Conservation (phyloP, 306 rosid genomes). For the Prunus fruticosa region DNA sequence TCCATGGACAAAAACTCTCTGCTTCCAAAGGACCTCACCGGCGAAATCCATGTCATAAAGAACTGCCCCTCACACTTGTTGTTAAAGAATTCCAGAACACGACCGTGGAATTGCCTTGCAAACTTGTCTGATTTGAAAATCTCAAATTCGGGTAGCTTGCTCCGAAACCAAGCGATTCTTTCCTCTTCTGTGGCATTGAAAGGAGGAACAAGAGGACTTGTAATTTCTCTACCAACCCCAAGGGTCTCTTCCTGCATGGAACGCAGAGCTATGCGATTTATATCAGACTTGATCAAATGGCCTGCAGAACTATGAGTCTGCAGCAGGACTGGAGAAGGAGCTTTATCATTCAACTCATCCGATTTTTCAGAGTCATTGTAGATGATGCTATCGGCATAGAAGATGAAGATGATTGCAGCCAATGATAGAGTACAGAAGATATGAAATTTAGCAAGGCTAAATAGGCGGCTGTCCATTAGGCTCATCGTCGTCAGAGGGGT, state of each 20-base stretch:
- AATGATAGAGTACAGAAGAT: conserved; percentile 34
- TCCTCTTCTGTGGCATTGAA: conserved; percentile 38
- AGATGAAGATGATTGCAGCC: conserved; percentile 38
- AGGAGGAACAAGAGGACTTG: conserved; percentile 39
- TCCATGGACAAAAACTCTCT: conserved; percentile 52
- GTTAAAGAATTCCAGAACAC: conserved; percentile 40
- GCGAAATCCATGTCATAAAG: conserved; percentile 74
- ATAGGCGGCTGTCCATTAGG: conserved; percentile 17
- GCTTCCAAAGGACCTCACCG: conserved; percentile 35
- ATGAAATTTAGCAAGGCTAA: conserved; percentile 28
- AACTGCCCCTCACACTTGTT: conserved; percentile 44
- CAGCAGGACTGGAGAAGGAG: conserved; percentile 10
- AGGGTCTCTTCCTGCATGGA: conserved; percentile 30
- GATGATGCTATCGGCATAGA: conserved; percentile 23
- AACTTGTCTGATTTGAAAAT: conserved; percentile 48
- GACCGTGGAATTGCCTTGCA: conserved; percentile 37
- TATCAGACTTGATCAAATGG: conserved; percentile 22
- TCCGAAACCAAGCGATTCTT: conserved; percentile 53
- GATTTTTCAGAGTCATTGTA: conserved; percentile 13
- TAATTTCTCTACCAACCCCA: conserved; percentile 20
- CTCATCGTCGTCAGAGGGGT: conserved; percentile 15
- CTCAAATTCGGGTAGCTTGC: conserved; percentile 34
- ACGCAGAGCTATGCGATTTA: conserved; percentile 6
- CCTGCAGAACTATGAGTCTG: conserved; percentile 12
- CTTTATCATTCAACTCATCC: background rate